Evolutionary conservation across 108 stramenopile species (phyloP).

Genomic region (Skeletonema grethae): DNA sequence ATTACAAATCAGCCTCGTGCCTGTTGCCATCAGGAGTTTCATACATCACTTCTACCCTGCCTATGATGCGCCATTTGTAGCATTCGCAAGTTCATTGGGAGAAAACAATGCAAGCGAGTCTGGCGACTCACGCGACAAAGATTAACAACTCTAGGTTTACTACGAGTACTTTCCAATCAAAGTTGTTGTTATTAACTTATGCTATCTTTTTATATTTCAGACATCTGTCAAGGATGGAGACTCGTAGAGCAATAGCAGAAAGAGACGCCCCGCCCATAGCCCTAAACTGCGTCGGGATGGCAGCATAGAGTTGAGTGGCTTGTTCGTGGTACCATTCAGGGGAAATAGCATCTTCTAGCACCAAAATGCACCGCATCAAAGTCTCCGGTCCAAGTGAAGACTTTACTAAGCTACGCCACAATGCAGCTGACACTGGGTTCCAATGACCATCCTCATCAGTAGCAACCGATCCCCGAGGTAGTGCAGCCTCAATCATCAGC

Average conservation of each 20-base stretch:
- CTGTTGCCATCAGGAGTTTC: conserved; percentile 82
- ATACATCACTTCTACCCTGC: conserved; percentile 90
- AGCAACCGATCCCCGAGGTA: conserved; percentile 75
- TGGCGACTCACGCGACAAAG: neutral
- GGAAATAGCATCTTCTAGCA: conserved; percentile 74
- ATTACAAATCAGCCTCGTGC: conserved; percentile 76
- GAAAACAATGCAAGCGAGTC: conserved; percentile 3
- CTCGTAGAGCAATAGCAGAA: conserved; percentile 63
- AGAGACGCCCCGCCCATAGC: conserved; percentile 77
- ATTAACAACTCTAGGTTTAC: neutral
- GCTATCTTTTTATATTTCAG: conserved; percentile 64
- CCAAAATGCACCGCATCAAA: conserved; percentile 68
- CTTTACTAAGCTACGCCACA: conserved; percentile 72
- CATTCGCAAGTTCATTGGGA: conserved; percentile 34
- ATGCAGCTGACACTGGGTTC: conserved; percentile 54
- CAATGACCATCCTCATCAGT: conserved; percentile 58
- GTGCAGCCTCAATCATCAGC: conserved; percentile 80
- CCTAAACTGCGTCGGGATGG: conserved; percentile 70
- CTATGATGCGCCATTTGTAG: conserved; percentile 59
- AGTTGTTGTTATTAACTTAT: conserved; percentile 23
- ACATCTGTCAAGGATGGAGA: conserved; percentile 68
- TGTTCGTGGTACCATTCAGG: conserved; percentile 70
- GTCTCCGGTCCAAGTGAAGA: conserved; percentile 59
- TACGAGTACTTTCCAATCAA: neutral
- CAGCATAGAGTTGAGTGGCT: conserved; percentile 63